A percentile compares a stretch with the other conserved stretches of the same genome.
Conservation (phyloP, 306 rosid genomes). For the Castanopsis chinensis region DNA sequence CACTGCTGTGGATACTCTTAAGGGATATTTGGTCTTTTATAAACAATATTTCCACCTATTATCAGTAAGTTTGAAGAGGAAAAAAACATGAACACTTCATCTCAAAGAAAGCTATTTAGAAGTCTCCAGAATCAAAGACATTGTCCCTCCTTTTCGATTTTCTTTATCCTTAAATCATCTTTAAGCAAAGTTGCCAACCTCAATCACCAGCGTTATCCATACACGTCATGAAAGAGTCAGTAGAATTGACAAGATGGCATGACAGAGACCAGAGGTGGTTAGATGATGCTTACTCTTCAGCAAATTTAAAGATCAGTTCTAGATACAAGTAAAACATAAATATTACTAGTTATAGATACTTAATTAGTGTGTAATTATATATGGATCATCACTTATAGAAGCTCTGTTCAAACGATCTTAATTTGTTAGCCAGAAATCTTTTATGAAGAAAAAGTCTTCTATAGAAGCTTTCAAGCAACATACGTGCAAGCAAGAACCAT, state of each 20-base stretch:
- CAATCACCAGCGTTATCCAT: background rate
- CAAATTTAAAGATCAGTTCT: too few species aligned
- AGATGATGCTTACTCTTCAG: too few species aligned
- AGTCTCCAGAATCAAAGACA: background rate
- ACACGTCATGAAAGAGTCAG: slow-evolving; percentile 6
- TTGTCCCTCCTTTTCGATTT: too few species aligned
- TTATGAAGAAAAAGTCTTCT: background rate
- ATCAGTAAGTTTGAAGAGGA: background rate
- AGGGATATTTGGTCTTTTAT: too few species aligned
- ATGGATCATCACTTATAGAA: too few species aligned
- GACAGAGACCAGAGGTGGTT: background rate
- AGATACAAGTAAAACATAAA: too few species aligned
- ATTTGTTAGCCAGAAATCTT: background rate
- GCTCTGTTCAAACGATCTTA: background rate
- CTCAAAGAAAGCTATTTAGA: background rate
- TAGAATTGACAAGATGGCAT: slow-evolving; percentile 8
- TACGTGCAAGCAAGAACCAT: slow-evolving; percentile 31
- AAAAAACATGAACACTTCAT: background rate
- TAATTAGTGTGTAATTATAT: too few species aligned
- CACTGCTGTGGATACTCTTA: too few species aligned
- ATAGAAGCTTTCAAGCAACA: background rate
- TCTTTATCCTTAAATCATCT: background rate
- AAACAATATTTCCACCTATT: background rate
- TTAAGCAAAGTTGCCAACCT: background rate
- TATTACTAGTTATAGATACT: too few species aligned